Evolutionary conservation across 2,329 filamentous ascomycete genomes (phyloP).

Genomic region (Ophiostoma himal-ulmi): DNA sequence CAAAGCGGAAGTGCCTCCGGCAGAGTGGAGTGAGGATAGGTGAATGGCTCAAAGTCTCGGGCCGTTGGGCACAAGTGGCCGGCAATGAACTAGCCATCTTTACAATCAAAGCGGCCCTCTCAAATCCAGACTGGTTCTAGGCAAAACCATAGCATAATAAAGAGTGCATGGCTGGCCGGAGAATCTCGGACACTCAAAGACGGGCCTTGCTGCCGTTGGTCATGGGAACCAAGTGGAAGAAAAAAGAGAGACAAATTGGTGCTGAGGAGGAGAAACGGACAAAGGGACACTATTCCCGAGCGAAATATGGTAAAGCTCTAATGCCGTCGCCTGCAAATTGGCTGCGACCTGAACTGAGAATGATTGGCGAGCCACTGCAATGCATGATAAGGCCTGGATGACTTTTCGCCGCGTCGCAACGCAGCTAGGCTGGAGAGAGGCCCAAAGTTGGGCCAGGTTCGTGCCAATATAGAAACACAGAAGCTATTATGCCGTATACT

Average conservation of each 20-base stretch:
- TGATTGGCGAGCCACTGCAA: background rate
- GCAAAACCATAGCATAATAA: background rate
- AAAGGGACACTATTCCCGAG: background rate
- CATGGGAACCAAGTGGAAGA: background rate
- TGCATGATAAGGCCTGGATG: background rate
- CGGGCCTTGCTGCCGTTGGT: background rate
- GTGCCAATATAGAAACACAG: background rate
- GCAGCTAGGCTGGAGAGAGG: background rate
- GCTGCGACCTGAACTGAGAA: background rate
- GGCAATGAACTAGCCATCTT: constrained; percentile 7
- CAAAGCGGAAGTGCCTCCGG: background rate
- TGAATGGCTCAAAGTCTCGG: constrained; percentile 9
- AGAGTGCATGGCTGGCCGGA: background rate
- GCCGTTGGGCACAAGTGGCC: constrained; percentile 19
- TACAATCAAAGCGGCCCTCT: too few relatives aligned
- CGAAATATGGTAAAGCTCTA: background rate
- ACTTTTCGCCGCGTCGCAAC: background rate
- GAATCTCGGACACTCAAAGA: background rate
- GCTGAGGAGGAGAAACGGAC: background rate
- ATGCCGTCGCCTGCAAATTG: background rate
- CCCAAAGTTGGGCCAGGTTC: background rate
- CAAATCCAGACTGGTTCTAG: background rate
- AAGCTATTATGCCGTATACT: background rate
- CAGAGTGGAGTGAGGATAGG: constrained; percentile 17
- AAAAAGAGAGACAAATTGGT: background rate